These are phyloP conservation scores for Acidiella bohemica DNA, from an alignment of 495 filamentous ascomycete genomes.

Conservation along the genomic window DNA sequence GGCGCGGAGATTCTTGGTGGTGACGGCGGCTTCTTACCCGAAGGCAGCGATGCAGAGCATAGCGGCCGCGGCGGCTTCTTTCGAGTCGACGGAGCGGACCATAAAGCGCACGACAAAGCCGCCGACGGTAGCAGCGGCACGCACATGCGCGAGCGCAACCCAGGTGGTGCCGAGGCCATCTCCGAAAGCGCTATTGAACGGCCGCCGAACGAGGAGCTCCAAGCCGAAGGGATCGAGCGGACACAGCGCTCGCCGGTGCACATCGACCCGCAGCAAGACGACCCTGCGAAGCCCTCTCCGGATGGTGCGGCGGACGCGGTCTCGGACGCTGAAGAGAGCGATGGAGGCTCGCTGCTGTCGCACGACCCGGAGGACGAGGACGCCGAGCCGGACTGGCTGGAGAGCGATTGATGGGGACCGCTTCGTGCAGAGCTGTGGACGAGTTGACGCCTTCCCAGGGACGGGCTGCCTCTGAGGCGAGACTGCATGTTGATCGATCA, in stretches of 20 bases:
- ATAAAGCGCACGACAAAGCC: too few species aligned
- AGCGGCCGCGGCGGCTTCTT: too few species aligned
- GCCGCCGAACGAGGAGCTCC: background rate
- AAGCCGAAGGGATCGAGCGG: too few species aligned
- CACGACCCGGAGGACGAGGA: slow-evolving; percentile 58
- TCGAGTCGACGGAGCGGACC: too few species aligned
- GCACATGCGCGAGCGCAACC: too few species aligned
- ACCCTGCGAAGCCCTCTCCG: background rate
- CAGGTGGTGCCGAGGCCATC: too few species aligned
- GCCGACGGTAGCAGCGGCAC: too few species aligned
- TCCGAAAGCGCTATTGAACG: background rate
- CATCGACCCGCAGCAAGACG: background rate
- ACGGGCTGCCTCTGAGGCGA: too few species aligned
- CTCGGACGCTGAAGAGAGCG: slow-evolving; percentile 4
- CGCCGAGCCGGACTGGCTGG: slow-evolving; percentile 52
- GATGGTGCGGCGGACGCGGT: background rate
- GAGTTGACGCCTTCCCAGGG: too few species aligned
- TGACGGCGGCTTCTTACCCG: slow-evolving; percentile 17
- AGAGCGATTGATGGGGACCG: slow-evolving; percentile 13
- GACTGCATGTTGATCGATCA: too few species aligned
- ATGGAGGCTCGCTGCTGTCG: slow-evolving; percentile 32
- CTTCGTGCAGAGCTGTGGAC: too few species aligned
- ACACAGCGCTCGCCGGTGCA: too few species aligned
- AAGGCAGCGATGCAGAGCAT: background rate
- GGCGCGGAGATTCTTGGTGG: slow-evolving; percentile 2